These are phyloP conservation scores for Botrytis deweyae DNA, from an alignment of 2,329 filamentous ascomycete species.

Conservation along the genomic window DNA sequence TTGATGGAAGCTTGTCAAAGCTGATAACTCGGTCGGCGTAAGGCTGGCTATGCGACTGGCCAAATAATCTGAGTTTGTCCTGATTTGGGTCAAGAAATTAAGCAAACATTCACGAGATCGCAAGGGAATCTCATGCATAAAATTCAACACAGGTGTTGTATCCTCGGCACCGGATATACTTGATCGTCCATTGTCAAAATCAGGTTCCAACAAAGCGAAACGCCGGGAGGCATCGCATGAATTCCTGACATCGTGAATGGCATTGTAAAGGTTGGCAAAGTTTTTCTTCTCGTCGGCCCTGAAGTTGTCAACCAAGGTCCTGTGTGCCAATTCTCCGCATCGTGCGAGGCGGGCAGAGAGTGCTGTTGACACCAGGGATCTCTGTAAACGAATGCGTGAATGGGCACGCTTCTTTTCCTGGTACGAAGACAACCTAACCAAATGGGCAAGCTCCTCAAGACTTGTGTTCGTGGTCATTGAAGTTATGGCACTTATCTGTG, in stretches of 20 bases:
- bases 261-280: constrained; percentile 73
- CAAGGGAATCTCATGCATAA: constrained; percentile 71
- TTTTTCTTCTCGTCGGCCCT: constrained; percentile 74
- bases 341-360: constrained; percentile 72
- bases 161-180: constrained; percentile 42
- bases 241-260: constrained; percentile 74
- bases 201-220: constrained; percentile 69
- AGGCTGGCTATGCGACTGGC: constrained; percentile 78
- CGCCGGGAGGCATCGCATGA: constrained; percentile 72
- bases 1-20: constrained; percentile 76
- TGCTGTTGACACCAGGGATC: constrained; percentile 71
- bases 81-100: constrained; percentile 75
- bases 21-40: constrained; percentile 71
- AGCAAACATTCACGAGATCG: constrained; percentile 74
- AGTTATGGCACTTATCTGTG: constrained; percentile 49
- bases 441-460: constrained; percentile 73
- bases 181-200: constrained; percentile 56
- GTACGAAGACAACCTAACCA: constrained; percentile 75
- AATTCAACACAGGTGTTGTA: constrained; percentile 49
- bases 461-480: constrained; percentile 65
- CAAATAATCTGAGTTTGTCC: constrained; percentile 85
- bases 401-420: constrained; percentile 77
- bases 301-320: constrained; percentile 75
- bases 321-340: constrained; percentile 71
- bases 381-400: constrained; percentile 70